Evolutionary conservation across 179 eudicot species (phyloP).

Genomic region (Corrigiola litoralis): DNA sequence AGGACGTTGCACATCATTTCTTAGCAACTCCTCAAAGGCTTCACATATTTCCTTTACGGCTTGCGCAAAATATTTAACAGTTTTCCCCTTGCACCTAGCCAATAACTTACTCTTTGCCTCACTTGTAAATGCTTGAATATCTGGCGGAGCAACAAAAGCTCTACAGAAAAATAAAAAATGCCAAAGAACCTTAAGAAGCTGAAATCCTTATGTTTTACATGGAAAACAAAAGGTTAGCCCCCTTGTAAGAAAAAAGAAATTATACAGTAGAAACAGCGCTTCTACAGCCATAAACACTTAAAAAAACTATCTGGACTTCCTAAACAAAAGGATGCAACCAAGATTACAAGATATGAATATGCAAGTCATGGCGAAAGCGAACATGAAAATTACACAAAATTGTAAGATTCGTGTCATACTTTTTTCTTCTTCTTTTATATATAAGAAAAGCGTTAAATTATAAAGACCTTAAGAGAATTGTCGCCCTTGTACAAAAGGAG

Average conservation of each 20-base stretch:
- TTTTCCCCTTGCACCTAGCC: slow-evolving; percentile 68
- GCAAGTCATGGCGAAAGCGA: no score
- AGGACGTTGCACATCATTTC: no score
- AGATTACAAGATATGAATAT: no score
- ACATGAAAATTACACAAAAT: no score
- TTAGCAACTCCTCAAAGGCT: slow-evolving; percentile 57
- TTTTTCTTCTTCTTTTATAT: no score
- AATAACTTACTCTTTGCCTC: slow-evolving; percentile 64
- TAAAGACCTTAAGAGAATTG: no score
- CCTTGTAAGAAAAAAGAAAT: background rate
- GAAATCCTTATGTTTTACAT: background rate
- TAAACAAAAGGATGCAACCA: no score
- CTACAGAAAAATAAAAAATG: slow-evolving; percentile 36
- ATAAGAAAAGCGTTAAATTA: no score
- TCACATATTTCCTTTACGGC: slow-evolving; percentile 88
- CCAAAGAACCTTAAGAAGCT: slow-evolving; percentile 9
- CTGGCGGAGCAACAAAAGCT: slow-evolving; percentile 87
- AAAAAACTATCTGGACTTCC: no score
- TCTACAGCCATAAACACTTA: background rate
- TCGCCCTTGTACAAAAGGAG: no score
- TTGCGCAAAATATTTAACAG: slow-evolving; percentile 61
- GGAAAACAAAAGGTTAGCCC: background rate
- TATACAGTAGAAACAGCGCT: background rate
- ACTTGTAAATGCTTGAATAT: slow-evolving; percentile 76
- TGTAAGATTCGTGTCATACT: no score